These are phyloP conservation scores for Apiospora marii DNA, from an alignment of 2,329 filamentous ascomycete genomes.

Conservation along the genomic window DNA sequence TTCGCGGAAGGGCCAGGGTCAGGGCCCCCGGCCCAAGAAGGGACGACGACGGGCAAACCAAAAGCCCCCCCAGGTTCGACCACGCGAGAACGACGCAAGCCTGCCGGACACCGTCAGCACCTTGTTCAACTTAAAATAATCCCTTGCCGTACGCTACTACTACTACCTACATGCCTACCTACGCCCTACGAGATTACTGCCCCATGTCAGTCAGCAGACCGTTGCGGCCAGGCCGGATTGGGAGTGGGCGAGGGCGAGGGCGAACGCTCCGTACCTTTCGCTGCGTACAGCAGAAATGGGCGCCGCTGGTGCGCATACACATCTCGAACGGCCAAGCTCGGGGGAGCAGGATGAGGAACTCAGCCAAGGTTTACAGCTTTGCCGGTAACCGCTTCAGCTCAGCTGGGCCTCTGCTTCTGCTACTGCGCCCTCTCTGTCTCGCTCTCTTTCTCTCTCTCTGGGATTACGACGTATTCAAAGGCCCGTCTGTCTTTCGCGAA, in stretches of 20 bases:
- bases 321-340: neutral
- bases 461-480: neutral
- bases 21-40: neutral
- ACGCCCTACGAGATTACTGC: neutral
- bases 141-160: constrained; percentile 1
- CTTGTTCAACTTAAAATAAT: constrained; percentile 25
- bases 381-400: constrained; percentile 1
- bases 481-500: neutral
- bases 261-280: neutral
- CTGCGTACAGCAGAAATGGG: neutral
- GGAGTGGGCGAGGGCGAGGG: neutral
- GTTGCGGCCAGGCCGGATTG: constrained; percentile 13
- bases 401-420: neutral
- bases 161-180: neutral
- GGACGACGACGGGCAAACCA: constrained; percentile 5
- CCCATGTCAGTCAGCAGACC: neutral
- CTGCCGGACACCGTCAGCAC: constrained; percentile 20
- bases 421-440: neutral
- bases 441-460: neutral
- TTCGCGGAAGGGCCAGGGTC: neutral
- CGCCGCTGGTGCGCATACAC: neutral
- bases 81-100: constrained; percentile 16
- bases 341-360: neutral
- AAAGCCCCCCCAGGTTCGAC: constrained; percentile 11
- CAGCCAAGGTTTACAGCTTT: neutral